Percentiles rank a stretch among this genome's conserved stretches.
These are phyloP conservation scores for Mortierella sp. DNA, from an alignment of 371 early-diverging fungal species.

Conservation along the genomic window DNA sequence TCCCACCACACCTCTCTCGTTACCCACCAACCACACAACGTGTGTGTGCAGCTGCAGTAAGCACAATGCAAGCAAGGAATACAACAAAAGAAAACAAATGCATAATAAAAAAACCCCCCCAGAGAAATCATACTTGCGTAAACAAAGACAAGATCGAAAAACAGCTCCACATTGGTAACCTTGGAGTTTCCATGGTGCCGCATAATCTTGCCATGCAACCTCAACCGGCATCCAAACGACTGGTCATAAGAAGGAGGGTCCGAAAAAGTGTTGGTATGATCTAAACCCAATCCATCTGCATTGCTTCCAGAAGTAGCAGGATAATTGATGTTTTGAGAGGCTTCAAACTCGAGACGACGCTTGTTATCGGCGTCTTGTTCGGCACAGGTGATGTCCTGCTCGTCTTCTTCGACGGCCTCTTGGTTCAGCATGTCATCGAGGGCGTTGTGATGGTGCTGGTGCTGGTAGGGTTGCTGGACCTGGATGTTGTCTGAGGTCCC, in stretches of 20 bases:
- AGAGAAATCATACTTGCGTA: constrained; percentile 36
- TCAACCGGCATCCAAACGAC: constrained; percentile 17
- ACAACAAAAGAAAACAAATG: not conserved
- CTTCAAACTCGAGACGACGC: not conserved
- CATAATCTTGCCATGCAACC: constrained; percentile 42
- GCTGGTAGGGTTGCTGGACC: not conserved
- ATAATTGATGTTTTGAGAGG: not conserved
- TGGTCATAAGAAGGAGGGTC: constrained; percentile 21
- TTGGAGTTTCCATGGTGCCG: constrained; percentile 24
- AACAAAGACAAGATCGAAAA: constrained; percentile 54
- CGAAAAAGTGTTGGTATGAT: constrained; percentile 11
- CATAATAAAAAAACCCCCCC: too few relatives aligned
- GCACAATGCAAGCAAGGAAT: not conserved
- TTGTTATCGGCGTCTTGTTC: constrained; percentile 11
- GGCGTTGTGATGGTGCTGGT: constrained; percentile 16
- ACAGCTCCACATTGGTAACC: constrained; percentile 46
- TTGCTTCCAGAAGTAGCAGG: not conserved
- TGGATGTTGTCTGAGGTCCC: not conserved
- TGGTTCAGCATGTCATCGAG: constrained; percentile 27
- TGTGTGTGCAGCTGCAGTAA: not conserved
- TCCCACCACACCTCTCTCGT: not conserved
- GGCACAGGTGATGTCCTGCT: constrained; percentile 16
- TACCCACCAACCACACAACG: not conserved
- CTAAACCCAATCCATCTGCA: not conserved
- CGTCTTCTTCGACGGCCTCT: constrained; percentile 16